phyloP scores from a whole-genome alignment of 2,329 filamentous ascomycete genomes.

The Pyrenochaeta sp. region DNA sequence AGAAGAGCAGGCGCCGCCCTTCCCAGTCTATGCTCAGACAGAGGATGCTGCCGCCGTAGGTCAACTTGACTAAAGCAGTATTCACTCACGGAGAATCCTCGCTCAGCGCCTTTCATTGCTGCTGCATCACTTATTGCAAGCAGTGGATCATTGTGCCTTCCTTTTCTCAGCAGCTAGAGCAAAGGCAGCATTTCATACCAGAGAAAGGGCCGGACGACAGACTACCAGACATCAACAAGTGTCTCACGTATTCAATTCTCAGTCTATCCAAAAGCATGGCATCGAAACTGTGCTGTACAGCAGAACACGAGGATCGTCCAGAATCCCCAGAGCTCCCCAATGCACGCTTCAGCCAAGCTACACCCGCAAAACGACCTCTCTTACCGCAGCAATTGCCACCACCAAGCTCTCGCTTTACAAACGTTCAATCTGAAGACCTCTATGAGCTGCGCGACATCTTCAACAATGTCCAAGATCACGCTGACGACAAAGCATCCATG shows the following conservation, averaged over 20 bases:
- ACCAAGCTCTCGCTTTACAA: constrained; percentile 39
- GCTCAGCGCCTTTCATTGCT: too few relatives aligned
- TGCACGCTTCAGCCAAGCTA: constrained; percentile 36
- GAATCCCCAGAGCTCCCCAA: constrained; percentile 46
- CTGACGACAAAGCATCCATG: constrained; percentile 17
- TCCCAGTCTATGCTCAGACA: too few relatives aligned
- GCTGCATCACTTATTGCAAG: too few relatives aligned
- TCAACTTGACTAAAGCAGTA: too few relatives aligned
- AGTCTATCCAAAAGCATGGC: constrained; percentile 29
- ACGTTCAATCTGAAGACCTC: constrained; percentile 40
- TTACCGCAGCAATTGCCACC: constrained; percentile 28
- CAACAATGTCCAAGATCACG: constrained; percentile 31
- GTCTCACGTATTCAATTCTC: neutral
- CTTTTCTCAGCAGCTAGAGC: neutral
- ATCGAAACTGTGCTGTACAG: constrained; percentile 44
- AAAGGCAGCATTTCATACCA: neutral
- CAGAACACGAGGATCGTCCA: constrained; percentile 36
- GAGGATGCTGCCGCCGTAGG: too few relatives aligned
- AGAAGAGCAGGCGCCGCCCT: too few relatives aligned
- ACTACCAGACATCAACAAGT: neutral
- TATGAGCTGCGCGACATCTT: constrained; percentile 47
- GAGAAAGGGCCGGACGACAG: neutral
- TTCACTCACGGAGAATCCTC: too few relatives aligned
- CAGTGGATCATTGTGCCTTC: neutral
- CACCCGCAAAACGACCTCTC: constrained; percentile 36